These are phyloP conservation scores for Theileria orientalis DNA, from an alignment of 169 alveolate species.

Conservation along the genomic window DNA sequence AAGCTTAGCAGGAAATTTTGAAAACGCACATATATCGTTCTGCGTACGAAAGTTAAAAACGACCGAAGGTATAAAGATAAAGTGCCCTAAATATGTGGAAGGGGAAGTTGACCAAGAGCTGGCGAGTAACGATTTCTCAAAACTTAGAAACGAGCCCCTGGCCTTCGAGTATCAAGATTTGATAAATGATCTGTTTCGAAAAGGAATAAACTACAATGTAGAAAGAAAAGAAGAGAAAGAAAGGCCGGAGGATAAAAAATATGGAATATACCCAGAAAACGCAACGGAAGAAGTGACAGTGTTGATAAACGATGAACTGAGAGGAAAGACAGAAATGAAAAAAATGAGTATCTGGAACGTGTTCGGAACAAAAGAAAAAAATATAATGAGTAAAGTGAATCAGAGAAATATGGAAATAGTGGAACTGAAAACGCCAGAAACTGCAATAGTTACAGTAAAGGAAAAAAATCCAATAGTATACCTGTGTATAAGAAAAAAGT, in stretches of 20 bases:
- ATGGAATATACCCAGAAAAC: not conserved
- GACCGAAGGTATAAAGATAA: not conserved
- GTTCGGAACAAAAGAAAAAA: conserved; percentile 4
- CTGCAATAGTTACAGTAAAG: not conserved
- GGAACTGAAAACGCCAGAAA: not conserved
- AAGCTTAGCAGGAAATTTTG: not conserved
- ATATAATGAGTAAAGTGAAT: not conserved
- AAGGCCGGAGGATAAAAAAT: not conserved
- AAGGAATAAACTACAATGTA: not conserved
- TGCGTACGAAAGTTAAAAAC: not conserved
- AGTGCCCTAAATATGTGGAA: conserved; percentile 7
- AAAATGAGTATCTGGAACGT: not conserved
- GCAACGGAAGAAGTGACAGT: not conserved
- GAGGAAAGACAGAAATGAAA: not conserved
- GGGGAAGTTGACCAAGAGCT: not conserved
- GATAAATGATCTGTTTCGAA: not conserved
- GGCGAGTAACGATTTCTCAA: not conserved
- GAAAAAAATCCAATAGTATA: not conserved
- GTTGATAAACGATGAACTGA: not conserved
- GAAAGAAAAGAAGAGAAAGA: not conserved
- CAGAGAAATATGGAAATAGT: not conserved
- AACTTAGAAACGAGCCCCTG: not conserved
- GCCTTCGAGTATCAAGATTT: not conserved
- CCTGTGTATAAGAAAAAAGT: not conserved
- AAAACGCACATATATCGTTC: not conserved